A percentile compares a stretch with the other conserved stretches of the same genome.
phyloP scores from a whole-genome alignment of 495 filamentous ascomycete species.

The Neurospora sp. region DNA sequence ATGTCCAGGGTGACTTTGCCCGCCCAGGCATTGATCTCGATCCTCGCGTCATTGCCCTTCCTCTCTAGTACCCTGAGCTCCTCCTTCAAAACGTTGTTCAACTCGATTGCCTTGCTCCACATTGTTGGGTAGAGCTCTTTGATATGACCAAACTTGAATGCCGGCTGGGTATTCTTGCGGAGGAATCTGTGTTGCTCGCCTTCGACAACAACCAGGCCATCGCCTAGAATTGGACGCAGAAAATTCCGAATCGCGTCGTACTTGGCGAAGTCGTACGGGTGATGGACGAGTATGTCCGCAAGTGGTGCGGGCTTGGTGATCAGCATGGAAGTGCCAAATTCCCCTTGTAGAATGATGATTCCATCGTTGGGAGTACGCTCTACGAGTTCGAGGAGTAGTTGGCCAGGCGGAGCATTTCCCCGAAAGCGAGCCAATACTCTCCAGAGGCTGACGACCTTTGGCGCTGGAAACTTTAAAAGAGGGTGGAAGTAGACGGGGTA shows the following conservation, averaged over 20 bases:
- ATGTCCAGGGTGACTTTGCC: conserved; percentile 73
- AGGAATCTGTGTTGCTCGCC: conserved; percentile 76
- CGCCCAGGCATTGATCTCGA: conserved; percentile 60
- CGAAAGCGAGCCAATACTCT: background rate
- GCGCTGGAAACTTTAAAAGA: conserved; percentile 4
- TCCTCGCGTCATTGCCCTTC: conserved; percentile 31
- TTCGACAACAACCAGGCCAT: conserved; percentile 70
- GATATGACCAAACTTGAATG: conserved; percentile 76
- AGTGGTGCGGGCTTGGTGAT: conserved; percentile 52
- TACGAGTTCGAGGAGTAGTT: conserved; percentile 22
- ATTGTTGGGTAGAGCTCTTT: conserved; percentile 77
- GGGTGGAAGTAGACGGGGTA: conserved; percentile 3
- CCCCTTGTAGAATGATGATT: conserved; percentile 56
- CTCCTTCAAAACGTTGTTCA: conserved; percentile 6
- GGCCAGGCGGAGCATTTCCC: conserved; percentile 26
- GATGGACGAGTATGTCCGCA: conserved; percentile 52
- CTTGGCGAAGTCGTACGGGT: conserved; percentile 71
- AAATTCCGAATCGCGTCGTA: conserved; percentile 45
- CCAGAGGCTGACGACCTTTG: background rate
- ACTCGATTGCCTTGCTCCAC: conserved; percentile 54
- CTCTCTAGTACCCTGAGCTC: conserved; percentile 21
- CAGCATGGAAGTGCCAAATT: conserved; percentile 52
- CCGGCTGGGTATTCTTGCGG: conserved; percentile 69
- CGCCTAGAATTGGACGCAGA: conserved; percentile 56
- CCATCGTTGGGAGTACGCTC: conserved; percentile 63